A percentile compares a stretch with the other conserved stretches of the same genome.
Evolutionary conservation across 1,284 basidiomycete genomes (phyloP).

Genomic region (Fistulina hepatica): DNA sequence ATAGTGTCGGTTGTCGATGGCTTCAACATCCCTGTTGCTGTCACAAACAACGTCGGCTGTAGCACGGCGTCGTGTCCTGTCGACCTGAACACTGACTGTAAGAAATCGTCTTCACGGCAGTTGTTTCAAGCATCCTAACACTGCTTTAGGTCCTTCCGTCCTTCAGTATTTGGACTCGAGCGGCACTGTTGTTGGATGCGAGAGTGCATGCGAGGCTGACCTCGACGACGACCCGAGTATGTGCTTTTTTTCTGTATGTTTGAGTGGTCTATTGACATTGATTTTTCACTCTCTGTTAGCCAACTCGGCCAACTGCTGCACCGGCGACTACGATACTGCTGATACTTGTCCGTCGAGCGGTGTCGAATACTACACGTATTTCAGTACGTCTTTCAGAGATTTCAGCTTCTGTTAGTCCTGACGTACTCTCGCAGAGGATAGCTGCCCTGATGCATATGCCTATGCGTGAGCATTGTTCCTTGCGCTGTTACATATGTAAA

Average conservation of each 20-base stretch:
- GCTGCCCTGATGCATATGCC: slow-evolving; percentile 33
- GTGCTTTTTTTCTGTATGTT: not conserved
- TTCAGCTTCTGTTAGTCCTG: not conserved
- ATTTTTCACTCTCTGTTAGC: not conserved
- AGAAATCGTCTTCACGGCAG: not conserved
- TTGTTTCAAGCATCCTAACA: not conserved
- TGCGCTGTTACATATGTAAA: too few species aligned
- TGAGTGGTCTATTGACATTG: too few species aligned
- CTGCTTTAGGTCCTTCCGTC: slow-evolving; percentile 23
- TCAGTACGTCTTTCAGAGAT: slow-evolving; percentile 25
- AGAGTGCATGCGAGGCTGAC: slow-evolving; percentile 31
- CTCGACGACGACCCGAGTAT: slow-evolving; percentile 14
- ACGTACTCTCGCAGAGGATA: slow-evolving; percentile 20
- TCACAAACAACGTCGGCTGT: slow-evolving; percentile 28
- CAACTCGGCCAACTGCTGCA: slow-evolving; percentile 12
- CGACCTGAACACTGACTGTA: slow-evolving; percentile 29
- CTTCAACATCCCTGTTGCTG: slow-evolving; percentile 30
- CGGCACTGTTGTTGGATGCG: slow-evolving; percentile 31
- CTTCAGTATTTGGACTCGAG: slow-evolving; percentile 27
- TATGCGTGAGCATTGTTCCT: too few species aligned
- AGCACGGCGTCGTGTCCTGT: slow-evolving; percentile 25
- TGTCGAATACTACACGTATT: slow-evolving; percentile 35
- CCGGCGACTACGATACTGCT: slow-evolving; percentile 9
- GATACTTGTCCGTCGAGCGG: slow-evolving; percentile 33
- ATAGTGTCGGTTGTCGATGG: slow-evolving; percentile 26